These are phyloP conservation scores for Obba rivulosa DNA, from an alignment of 768 basidiomycete genomes.

Conservation along the genomic window DNA sequence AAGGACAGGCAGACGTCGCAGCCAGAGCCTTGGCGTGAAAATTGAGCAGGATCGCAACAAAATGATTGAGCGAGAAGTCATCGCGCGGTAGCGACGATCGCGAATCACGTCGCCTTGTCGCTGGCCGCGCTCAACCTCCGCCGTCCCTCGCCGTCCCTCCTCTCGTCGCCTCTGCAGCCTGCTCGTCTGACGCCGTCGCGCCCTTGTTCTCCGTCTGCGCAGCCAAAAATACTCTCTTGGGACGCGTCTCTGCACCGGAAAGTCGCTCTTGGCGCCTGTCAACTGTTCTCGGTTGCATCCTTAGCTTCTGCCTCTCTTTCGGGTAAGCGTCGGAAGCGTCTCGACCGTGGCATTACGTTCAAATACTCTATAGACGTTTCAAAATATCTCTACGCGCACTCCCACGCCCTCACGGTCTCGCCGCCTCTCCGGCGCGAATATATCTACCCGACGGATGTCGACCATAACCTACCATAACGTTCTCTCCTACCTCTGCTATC, in stretches of 20 bases:
- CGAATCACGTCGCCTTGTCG: conserved; percentile 17
- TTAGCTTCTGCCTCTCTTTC: conserved; percentile 12
- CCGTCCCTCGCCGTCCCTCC: too few species aligned
- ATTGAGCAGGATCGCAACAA: conserved; percentile 16
- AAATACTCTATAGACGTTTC: conserved; percentile 14
- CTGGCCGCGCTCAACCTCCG: background rate
- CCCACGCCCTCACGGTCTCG: conserved; percentile 3
- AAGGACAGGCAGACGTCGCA: background rate
- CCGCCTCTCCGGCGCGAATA: too few species aligned
- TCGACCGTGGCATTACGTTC: conserved; percentile 6
- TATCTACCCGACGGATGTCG: too few species aligned
- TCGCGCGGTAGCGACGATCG: conserved; percentile 17
- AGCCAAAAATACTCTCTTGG: background rate
- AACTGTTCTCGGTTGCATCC: conserved; percentile 7
- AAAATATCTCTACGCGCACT: conserved; percentile 9
- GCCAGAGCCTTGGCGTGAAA: conserved; percentile 4
- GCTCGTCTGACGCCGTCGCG: too few species aligned
- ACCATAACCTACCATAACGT: background rate
- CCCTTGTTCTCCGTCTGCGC: too few species aligned
- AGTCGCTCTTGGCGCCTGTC: background rate
- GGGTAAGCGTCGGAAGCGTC: conserved; percentile 18
- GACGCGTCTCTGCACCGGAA: background rate
- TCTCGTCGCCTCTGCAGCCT: too few species aligned
- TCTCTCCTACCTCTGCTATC: background rate
- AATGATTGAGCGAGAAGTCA: conserved; percentile 13